Conservation (phyloP, 2,329 filamentous ascomycete genomes). For the Zymoseptoria tritici region DNA sequence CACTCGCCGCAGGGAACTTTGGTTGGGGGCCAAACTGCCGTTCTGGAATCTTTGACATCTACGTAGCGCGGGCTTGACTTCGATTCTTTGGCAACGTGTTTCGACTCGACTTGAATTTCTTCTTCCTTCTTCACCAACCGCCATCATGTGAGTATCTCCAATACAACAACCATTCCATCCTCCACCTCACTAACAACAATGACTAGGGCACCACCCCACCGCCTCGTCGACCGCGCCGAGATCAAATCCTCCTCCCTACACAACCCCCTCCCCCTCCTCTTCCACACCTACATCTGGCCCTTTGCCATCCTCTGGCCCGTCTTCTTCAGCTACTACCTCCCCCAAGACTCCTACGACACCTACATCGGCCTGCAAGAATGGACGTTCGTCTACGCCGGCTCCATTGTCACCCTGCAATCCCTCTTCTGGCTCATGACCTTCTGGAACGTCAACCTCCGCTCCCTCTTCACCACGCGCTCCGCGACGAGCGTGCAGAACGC, state of each 20-base stretch:
- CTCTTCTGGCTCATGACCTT: constrained; percentile 93
- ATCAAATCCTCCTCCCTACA: constrained; percentile 83
- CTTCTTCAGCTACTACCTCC: constrained; percentile 83
- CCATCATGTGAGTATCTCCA: constrained; percentile 4
- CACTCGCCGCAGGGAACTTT: background rate
- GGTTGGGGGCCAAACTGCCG: too few species aligned
- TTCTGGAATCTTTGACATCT: background rate
- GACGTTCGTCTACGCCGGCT: constrained; percentile 91
- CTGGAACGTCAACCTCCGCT: constrained; percentile 87
- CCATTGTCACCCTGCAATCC: constrained; percentile 80
- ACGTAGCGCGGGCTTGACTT: background rate
- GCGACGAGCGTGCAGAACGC: constrained; percentile 66
- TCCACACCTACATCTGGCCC: constrained; percentile 89
- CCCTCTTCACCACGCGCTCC: constrained; percentile 69
- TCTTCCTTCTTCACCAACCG: background rate
- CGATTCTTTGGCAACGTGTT: background rate
- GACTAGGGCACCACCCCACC: constrained; percentile 45
- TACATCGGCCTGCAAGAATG: constrained; percentile 93
- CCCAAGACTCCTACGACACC: constrained; percentile 73
- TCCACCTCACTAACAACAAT: constrained; percentile 7
- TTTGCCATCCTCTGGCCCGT: constrained; percentile 87
- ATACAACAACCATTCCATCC: background rate
- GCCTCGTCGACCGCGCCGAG: constrained; percentile 81
- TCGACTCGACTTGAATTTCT: background rate
- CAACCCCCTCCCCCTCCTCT: constrained; percentile 70